Conservation (phyloP, 768 basidiomycete species). For the Mycena latifolia region DNA sequence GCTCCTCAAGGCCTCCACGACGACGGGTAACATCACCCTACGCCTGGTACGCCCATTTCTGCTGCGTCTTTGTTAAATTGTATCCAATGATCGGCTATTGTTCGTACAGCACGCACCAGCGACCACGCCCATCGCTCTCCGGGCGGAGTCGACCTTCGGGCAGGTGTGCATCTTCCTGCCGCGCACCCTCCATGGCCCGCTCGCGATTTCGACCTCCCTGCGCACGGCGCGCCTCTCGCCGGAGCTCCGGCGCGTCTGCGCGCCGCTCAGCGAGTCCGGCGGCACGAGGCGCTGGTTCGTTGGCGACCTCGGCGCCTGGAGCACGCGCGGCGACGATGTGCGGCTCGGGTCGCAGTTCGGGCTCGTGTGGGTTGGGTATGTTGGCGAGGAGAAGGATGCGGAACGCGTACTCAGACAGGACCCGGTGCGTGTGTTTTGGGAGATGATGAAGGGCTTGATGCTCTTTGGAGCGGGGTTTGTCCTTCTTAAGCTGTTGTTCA, state of each 20-base stretch:
- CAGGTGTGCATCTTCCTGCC: slow-evolving; percentile 15
- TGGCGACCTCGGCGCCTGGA: slow-evolving; percentile 16
- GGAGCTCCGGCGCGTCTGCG: neutral
- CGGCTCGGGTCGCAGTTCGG: slow-evolving; percentile 1
- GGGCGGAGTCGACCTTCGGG: slow-evolving; percentile 3
- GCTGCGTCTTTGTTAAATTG: neutral
- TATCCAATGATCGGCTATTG: too few relatives aligned
- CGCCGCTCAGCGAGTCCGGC: slow-evolving; percentile 9
- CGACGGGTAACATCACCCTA: slow-evolving; percentile 2
- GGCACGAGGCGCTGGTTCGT: slow-evolving; percentile 11
- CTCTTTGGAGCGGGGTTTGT: neutral
- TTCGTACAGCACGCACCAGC: neutral
- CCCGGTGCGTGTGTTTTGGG: neutral
- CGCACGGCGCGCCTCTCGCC: slow-evolving; percentile 10
- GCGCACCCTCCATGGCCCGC: slow-evolving; percentile 20
- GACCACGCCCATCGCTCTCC: neutral
- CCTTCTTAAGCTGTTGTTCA: neutral
- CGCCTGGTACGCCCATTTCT: slow-evolving; percentile 11
- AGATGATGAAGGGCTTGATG: neutral
- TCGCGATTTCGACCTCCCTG: slow-evolving; percentile 12
- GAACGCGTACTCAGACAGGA: neutral
- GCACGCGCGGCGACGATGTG: slow-evolving; percentile 6
- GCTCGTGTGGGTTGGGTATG: slow-evolving; percentile 16
- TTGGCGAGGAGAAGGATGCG: slow-evolving; percentile 24
- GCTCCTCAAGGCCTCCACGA: neutral